A percentile compares a stretch with the other conserved stretches of the same genome.
Evolutionary conservation across 345 rosid genomes (phyloP).

Genomic region (Salix koriyanagi): DNA sequence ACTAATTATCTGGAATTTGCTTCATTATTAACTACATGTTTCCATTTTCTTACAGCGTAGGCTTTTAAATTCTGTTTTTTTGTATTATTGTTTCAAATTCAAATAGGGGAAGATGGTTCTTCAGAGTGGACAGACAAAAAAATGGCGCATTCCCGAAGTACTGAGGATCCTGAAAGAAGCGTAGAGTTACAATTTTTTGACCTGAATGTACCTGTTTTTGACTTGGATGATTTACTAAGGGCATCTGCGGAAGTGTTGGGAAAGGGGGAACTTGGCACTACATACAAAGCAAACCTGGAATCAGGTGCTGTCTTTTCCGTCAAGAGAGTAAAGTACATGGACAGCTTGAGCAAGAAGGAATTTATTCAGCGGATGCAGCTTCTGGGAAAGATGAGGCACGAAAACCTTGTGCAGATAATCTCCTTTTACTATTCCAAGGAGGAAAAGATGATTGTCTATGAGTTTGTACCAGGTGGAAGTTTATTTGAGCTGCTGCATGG

Average conservation of each 20-base stretch:
- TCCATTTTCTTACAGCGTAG: neutral
- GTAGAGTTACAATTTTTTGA: conserved; percentile 44
- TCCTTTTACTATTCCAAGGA: conserved; percentile 49
- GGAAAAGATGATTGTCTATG: conserved; percentile 52
- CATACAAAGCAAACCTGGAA: conserved; percentile 48
- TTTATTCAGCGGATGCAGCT: conserved; percentile 48
- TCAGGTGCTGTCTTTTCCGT: conserved; percentile 40
- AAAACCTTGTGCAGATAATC: conserved; percentile 38
- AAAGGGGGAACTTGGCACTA: conserved; percentile 44
- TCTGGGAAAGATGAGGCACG: conserved; percentile 48
- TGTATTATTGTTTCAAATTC: neutral
- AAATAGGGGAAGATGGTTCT: conserved; percentile 2
- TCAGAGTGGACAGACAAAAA: conserved; percentile 17
- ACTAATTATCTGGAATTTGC: neutral
- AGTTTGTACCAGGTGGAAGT: conserved; percentile 40
- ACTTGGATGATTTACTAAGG: conserved; percentile 55
- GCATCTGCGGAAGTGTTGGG: conserved; percentile 52
- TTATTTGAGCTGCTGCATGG: conserved; percentile 54
- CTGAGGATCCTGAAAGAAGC: conserved; percentile 38
- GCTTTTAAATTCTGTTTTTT: neutral
- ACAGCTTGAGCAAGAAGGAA: conserved; percentile 39
- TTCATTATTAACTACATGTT: neutral
- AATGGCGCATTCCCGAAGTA: conserved; percentile 11
- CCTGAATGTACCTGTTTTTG: conserved; percentile 32
- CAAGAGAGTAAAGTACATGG: conserved; percentile 39